Conservation (phyloP, 2,329 filamentous ascomycete genomes). For the Penicillium olsonii region DNA sequence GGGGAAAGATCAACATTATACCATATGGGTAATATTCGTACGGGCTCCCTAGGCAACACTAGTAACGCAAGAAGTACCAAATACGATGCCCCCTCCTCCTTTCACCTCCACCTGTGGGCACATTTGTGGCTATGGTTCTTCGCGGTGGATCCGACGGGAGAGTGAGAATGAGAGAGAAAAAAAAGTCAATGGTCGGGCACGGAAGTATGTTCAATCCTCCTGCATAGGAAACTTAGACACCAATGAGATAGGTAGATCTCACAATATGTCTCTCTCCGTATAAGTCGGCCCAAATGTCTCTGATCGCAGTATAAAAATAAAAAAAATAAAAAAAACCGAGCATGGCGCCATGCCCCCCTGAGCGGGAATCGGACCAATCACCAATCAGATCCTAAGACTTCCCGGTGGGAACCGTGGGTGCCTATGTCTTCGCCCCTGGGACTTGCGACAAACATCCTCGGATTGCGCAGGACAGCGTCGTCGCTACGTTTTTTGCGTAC, state of each 20-base stretch:
- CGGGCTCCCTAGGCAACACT: neutral
- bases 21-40: neutral
- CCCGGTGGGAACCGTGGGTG: slow-evolving; percentile 15
- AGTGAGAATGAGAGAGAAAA: neutral
- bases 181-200: neutral
- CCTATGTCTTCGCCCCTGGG: slow-evolving; percentile 4
- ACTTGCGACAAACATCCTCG: neutral
- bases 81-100: neutral
- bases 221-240: neutral
- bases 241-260: neutral
- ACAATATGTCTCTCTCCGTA: neutral
- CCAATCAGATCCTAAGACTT: slow-evolving; percentile 6
- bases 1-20: neutral
- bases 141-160: slow-evolving; percentile 1
- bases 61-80: neutral
- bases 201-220: neutral
- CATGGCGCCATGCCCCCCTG: slow-evolving; percentile 11
- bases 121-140: slow-evolving; percentile 5
- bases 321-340: neutral
- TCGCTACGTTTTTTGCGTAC: neutral
- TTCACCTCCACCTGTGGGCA: neutral
- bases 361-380: slow-evolving; percentile 19
- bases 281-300: neutral
- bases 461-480: neutral
- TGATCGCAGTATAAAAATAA: neutral